Percentiles rank a stretch among this genome's conserved stretches.
These are phyloP conservation scores for Phylloporus sp. DNA, from an alignment of 768 basidiomycete species.

Conservation along the genomic window DNA sequence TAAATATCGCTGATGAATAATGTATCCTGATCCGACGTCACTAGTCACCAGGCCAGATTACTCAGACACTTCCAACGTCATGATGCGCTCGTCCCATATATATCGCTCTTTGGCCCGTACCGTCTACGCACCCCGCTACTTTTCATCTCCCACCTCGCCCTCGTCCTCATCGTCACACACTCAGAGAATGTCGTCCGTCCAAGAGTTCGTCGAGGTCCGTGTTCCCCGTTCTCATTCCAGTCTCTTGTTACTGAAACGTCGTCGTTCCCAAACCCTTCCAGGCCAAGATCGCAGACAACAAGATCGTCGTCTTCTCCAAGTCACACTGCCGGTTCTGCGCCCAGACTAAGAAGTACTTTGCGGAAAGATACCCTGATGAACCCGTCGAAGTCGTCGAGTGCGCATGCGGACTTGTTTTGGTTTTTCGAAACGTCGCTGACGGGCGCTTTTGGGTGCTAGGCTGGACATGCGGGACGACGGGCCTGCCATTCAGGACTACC, in stretches of 20 bases:
- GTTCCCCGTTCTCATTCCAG: too few species aligned
- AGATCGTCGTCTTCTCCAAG: constrained; percentile 60
- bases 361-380: constrained; percentile 34
- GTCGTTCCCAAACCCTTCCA: constrained; percentile 38
- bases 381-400: constrained; percentile 45
- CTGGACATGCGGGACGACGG: constrained; percentile 59
- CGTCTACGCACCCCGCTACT: constrained; percentile 3
- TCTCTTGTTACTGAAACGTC: too few species aligned
- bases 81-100: constrained; percentile 15
- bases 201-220: constrained; percentile 40
- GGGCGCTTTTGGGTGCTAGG: constrained; percentile 24
- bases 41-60: neutral
- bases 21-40: too few species aligned
- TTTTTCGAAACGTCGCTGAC: neutral
- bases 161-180: constrained; percentile 26
- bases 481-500: constrained; percentile 58
- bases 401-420: constrained; percentile 12
- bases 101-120: constrained; percentile 18
- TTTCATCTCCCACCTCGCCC: neutral
- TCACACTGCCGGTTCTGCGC: constrained; percentile 50
- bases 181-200: constrained; percentile 24
- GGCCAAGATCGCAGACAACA: constrained; percentile 45
- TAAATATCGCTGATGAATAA: too few species aligned
- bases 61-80: neutral
- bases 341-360: constrained; percentile 45